A percentile compares a stretch with the other conserved stretches of the same genome.
Conservation (phyloP, 2,329 filamentous ascomycete genomes). For the Meredithiella fracta region DNA sequence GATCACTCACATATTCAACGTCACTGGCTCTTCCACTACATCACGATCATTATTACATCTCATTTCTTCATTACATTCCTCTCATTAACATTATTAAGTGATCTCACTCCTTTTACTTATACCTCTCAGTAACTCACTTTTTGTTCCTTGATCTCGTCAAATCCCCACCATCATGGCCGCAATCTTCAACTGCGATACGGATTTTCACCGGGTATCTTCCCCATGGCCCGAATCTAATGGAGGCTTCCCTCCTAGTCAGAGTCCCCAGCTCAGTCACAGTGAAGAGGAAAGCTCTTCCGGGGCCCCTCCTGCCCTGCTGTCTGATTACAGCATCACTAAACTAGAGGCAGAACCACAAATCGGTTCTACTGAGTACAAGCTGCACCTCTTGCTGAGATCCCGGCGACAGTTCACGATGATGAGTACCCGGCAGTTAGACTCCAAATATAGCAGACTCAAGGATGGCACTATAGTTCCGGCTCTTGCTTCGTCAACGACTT, state of each 20-base stretch:
- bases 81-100: neutral
- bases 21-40: neutral
- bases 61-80: neutral
- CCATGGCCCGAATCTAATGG: conserved; percentile 60
- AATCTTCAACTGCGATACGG: conserved; percentile 86
- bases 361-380: conserved; percentile 89
- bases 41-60: neutral
- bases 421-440: conserved; percentile 36
- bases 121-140: neutral
- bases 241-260: conserved; percentile 15
- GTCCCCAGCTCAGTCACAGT: conserved; percentile 17
- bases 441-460: conserved; percentile 10
- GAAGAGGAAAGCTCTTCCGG: neutral
- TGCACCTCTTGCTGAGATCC: conserved; percentile 71
- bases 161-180: conserved; percentile 51
- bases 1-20: conserved; percentile 11
- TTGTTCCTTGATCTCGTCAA: neutral
- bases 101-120: neutral
- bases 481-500: conserved; percentile 40
- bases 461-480: conserved; percentile 17
- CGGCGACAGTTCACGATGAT: conserved; percentile 56
- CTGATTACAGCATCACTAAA: conserved; percentile 52
- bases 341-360: conserved; percentile 84
- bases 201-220: conserved; percentile 74
- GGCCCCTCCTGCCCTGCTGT: conserved; percentile 26